These are phyloP conservation scores for Babesia bigemina DNA, from an alignment of 169 alveolate species.

Conservation along the genomic window DNA sequence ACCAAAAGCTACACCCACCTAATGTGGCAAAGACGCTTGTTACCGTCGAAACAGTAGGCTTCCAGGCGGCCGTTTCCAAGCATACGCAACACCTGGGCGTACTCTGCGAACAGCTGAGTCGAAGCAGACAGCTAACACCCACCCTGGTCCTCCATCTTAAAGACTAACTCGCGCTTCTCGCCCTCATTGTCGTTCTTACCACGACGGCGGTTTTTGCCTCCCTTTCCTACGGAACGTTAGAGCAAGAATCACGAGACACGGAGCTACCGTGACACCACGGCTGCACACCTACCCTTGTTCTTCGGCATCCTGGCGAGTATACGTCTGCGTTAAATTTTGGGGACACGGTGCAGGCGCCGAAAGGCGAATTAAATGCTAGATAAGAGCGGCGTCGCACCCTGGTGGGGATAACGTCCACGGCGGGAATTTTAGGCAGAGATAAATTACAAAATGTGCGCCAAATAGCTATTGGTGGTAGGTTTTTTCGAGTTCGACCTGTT, in stretches of 20 bases:
- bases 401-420: constrained; percentile 16
- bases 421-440: background rate
- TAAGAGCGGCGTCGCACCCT: background rate
- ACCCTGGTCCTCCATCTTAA: constrained; percentile 97
- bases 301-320: constrained; percentile 81
- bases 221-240: constrained; percentile 87
- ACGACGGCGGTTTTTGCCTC: constrained; percentile 97
- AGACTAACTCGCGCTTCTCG: constrained; percentile 91
- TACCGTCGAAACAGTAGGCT: constrained; percentile 97
- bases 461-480: constrained; percentile 5
- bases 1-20: constrained; percentile 67
- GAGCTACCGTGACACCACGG: background rate
- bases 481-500: constrained; percentile 61
- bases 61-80: constrained; percentile 98
- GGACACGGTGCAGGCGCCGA: background rate
- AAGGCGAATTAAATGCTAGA: background rate
- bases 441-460: background rate
- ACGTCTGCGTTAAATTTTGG: background rate
- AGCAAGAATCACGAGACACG: constrained; percentile 2
- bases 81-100: constrained; percentile 95
- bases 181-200: constrained; percentile 95
- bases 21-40: constrained; percentile 94
- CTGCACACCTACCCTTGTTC: constrained; percentile 71
- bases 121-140: constrained; percentile 3
- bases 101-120: constrained; percentile 76